Base-by-base conservation (phyloP, 1,284 basidiomycete species). In the Boletus semigastroideus region DNA sequence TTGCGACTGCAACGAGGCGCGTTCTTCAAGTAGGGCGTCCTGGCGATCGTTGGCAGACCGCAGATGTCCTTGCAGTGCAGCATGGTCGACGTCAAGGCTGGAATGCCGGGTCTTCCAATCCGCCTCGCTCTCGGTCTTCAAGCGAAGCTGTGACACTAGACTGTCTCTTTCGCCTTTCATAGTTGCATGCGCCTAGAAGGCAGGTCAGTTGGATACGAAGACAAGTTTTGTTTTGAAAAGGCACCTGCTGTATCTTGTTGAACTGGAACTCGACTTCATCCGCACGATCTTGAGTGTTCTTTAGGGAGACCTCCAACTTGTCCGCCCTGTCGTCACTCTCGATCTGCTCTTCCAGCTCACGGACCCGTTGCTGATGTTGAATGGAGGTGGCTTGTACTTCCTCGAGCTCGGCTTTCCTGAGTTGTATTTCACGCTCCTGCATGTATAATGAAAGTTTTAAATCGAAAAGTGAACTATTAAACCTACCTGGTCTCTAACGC, bases 191-290 rank as follows among this genome's bases (percentile, higher is more conserved):
- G 74, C 67, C 89, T 92, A 52, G 27, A 54, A 22, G 42, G 38
- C 42, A 30, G 34, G 16, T 59, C 34, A 59, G 49, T 54, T 49
- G 11, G 30, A 30, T 25, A 42, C 5, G 12, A 44, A 17, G 41
- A 38, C 16, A 40, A 17, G 12, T 17, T 37, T 28, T 36, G 38
- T 12, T n/a, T 28, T 30, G n/a, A 53, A 14, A 31, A 47, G 51
- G 49, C 59, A 85, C 89, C 79, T 90, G 87, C 59, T 85, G 87
- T 39, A 87, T 69, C 64, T 87, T 89, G 17, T 85, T 83, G 16
- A 92, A 72, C 60, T 88, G 87, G 59, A 89, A 87, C 59, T 90
- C 88, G 5, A 91, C 77, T 62, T 90, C 87, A 54, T 89, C 88
- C 3, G 86, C 86, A 51, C 84, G 85, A 63, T 91, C 82, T 59